A percentile compares a stretch with the other conserved stretches of the same genome.
Conservation (phyloP, 2,329 filamentous ascomycete genomes). For the Trichoderma sp. region DNA sequence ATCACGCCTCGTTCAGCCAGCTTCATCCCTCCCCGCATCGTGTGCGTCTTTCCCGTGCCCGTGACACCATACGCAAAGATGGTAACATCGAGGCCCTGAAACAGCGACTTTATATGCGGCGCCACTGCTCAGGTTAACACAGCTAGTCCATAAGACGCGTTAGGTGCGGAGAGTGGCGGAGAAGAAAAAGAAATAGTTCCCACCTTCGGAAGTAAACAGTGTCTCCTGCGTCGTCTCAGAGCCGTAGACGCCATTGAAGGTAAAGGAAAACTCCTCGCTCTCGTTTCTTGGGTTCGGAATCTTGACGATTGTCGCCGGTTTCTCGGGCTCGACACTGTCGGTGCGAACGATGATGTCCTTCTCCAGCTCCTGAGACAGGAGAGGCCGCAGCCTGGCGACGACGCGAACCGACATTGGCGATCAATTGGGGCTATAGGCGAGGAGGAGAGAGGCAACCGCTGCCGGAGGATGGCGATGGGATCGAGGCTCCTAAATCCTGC, state of each 20-base stretch:
- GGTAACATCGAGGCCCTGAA: slow-evolving; percentile 83
- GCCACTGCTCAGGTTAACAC: slow-evolving; percentile 58
- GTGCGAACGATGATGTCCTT: slow-evolving; percentile 80
- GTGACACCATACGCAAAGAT: slow-evolving; percentile 93
- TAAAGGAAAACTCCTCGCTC: slow-evolving; percentile 85
- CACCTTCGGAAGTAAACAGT: slow-evolving; percentile 86
- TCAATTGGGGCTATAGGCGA: slow-evolving; percentile 18
- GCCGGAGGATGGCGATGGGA: slow-evolving; percentile 5
- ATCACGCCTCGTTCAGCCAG: slow-evolving; percentile 85
- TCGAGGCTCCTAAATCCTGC: slow-evolving; percentile 9
- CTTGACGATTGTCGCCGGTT: slow-evolving; percentile 67
- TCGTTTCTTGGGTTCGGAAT: slow-evolving; percentile 95
- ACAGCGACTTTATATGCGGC: slow-evolving; percentile 86
- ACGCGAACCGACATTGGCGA: slow-evolving; percentile 68
- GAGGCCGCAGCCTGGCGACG: slow-evolving; percentile 83
- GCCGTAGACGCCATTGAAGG: slow-evolving; percentile 92
- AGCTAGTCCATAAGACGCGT: slow-evolving; percentile 12
- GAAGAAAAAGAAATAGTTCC: slow-evolving; percentile 24
- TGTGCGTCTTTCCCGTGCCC: slow-evolving; percentile 92
- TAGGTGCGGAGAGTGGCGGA: background rate
- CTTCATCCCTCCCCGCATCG: slow-evolving; percentile 87
- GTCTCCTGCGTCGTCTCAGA: slow-evolving; percentile 76
- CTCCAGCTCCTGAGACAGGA: slow-evolving; percentile 80
- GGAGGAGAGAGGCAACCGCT: slow-evolving; percentile 22
- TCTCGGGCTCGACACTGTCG: slow-evolving; percentile 59